Percentiles rank a stretch among this genome's conserved stretches.
Conservation (phyloP, 2,329 filamentous ascomycete species). For the Stemphylium beticola region DNA sequence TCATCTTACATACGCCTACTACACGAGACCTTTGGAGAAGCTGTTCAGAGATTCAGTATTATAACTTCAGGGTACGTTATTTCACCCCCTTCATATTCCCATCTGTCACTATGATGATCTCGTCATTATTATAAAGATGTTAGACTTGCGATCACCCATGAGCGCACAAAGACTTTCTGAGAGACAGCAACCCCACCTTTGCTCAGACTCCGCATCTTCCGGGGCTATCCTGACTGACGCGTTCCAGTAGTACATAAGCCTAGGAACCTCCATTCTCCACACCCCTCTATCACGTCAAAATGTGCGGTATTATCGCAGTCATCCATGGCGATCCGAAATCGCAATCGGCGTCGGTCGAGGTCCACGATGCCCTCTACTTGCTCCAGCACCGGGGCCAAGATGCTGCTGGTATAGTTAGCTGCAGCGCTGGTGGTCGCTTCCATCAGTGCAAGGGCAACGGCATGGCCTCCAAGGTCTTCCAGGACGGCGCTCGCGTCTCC, state of each 20-base stretch:
- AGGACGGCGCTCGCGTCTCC: slow-evolving; percentile 74
- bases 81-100: not conserved
- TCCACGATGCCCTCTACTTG: slow-evolving; percentile 52
- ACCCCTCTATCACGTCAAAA: slow-evolving; percentile 34
- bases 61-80: slow-evolving; percentile 21
- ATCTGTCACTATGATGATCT: slow-evolving; percentile 40
- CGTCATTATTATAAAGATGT: slow-evolving; percentile 48
- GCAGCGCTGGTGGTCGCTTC: slow-evolving; percentile 76
- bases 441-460: slow-evolving; percentile 92
- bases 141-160: slow-evolving; percentile 50
- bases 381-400: slow-evolving; percentile 75
- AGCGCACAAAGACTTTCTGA: slow-evolving; percentile 49
- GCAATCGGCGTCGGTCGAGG: slow-evolving; percentile 50
- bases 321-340: slow-evolving; percentile 54
- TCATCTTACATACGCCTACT: not conserved
- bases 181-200: slow-evolving; percentile 23
- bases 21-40: slow-evolving; percentile 10
- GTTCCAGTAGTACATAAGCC: slow-evolving; percentile 15
- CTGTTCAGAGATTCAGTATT: slow-evolving; percentile 8
- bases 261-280: not conserved
- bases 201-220: slow-evolving; percentile 19
- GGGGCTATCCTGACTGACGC: slow-evolving; percentile 30
- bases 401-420: slow-evolving; percentile 83
- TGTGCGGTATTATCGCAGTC: slow-evolving; percentile 60
- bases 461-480: slow-evolving; percentile 84